Base-by-base conservation (phyloP, 331 rosid genomes). In the Erythrophleum ivorense region DNA sequence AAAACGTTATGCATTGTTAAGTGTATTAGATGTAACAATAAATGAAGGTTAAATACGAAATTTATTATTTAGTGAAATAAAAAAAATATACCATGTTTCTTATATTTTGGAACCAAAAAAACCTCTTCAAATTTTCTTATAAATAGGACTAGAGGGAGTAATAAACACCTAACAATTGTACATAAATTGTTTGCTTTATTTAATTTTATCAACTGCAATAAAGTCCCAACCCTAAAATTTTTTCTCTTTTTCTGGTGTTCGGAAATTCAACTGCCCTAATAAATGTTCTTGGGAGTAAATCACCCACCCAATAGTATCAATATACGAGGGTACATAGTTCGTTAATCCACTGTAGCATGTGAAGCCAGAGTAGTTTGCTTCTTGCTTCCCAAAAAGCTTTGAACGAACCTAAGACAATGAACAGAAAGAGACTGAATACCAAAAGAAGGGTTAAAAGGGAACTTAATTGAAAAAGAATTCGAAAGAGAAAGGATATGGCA, bases 321-420 rank as follows among this genome's bases (percentile, higher is more conserved):
- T 78, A 81, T 84, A 84, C 7, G 86, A 75, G 3, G 88, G 90
- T 38, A 84, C 78, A 78, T 84, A 84, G 64, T 62, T 84, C 69
- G 90, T 70, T 81, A 87, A 75, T 63, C 88, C 90, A 78, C 86
- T 87, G 1, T 81, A 87, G 85, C 90, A 81, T 31, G 90, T 87
- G 57, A 62, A 81, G 34, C 90, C 86, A 2, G 88, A 84, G 59
- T 84, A 84, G 21, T 57, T 84, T 19, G 90, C 88, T 75, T 87
- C 82, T 34, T 84, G 78, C 71, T 71, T 21, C 9, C 90, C 88
- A 50, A 84, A 87, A 31, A 87, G 82, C 64, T 81, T 84, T 1
- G 88, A 87, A 33, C 88, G 88, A 2, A 87, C 90, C 90, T 87
- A 75, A 78, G 49, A 19, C 65, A 71, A 79, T 19, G 72, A 81